Evolutionary conservation across 2,329 filamentous ascomycete genomes (phyloP).

Genomic region (Claviceps lovelessii): DNA sequence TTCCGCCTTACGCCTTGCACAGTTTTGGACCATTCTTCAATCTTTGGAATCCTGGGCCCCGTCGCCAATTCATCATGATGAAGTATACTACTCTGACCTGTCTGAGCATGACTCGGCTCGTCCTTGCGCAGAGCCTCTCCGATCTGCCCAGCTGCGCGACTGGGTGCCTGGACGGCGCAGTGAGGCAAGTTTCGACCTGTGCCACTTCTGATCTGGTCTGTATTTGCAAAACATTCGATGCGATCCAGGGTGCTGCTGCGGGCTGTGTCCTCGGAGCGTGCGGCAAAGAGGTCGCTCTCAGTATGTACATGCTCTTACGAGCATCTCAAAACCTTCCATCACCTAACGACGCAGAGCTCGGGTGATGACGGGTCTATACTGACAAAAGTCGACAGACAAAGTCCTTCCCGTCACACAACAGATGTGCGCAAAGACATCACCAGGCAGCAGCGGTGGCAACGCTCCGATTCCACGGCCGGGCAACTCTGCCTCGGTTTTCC

Average conservation of each 20-base stretch:
- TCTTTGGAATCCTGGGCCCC: background rate
- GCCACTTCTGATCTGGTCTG: background rate
- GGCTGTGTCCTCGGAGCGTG: constrained; percentile 16
- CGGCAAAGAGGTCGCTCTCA: constrained; percentile 16
- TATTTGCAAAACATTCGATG: constrained; percentile 12
- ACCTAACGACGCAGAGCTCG: background rate
- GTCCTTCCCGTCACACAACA: constrained; percentile 16
- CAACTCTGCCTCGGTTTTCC: background rate
- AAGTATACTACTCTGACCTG: background rate
- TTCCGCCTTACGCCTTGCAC: too few species aligned
- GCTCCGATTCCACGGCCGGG: background rate
- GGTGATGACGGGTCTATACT: background rate
- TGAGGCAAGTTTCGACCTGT: constrained; percentile 5
- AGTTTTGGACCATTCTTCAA: too few species aligned
- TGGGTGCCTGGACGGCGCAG: constrained; percentile 15
- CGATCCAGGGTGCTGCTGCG: constrained; percentile 14
- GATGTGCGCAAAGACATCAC: constrained; percentile 9
- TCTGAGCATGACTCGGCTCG: constrained; percentile 9
- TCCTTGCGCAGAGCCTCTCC: constrained; percentile 11
- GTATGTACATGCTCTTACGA: constrained; percentile 11
- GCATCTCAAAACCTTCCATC: too few species aligned
- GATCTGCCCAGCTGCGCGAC: constrained; percentile 18
- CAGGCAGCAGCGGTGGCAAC: background rate
- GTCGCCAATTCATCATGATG: background rate
- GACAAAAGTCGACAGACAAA: constrained; percentile 10